Conservation (phyloP, 129 eudicot species). For the Rutidosis leptorrhynchoides region DNA sequence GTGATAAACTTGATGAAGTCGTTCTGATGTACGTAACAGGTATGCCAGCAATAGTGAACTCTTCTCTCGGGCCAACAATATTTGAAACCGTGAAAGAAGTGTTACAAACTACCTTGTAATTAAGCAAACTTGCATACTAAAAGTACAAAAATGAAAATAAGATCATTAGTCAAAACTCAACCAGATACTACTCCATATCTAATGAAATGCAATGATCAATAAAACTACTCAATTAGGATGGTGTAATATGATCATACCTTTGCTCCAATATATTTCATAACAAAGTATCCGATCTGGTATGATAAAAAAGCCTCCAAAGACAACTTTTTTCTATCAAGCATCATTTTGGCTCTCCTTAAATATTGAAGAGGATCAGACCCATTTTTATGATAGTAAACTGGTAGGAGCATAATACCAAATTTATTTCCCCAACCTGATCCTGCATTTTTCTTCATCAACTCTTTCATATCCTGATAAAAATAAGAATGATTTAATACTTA, state of each 20-base stretch:
- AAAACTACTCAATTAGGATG: not conserved
- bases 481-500: slow-evolving; percentile 2
- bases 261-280: slow-evolving; percentile 49
- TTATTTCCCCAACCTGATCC: slow-evolving; percentile 69
- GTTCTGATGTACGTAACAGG: slow-evolving; percentile 51
- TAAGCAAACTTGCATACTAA: slow-evolving; percentile 57
- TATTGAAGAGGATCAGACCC: slow-evolving; percentile 50
- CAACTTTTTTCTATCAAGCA: slow-evolving; percentile 72
- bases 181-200: not conserved
- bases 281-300: slow-evolving; percentile 39
- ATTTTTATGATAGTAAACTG: slow-evolving; percentile 51
- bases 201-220: not conserved
- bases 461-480: slow-evolving; percentile 47
- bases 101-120: slow-evolving; percentile 57
- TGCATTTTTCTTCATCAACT: slow-evolving; percentile 43
- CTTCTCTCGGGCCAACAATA: slow-evolving; percentile 68
- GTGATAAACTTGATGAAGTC: slow-evolving; percentile 57
- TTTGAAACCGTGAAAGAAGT: slow-evolving; percentile 70
- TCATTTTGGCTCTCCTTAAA: slow-evolving; percentile 54
- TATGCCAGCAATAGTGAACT: slow-evolving; percentile 57
- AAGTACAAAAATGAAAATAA: not conserved
- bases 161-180: not conserved
- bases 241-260: slow-evolving; percentile 37
- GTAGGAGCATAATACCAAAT: slow-evolving; percentile 62
- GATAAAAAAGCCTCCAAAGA: slow-evolving; percentile 63